phyloP scores from a whole-genome alignment of 2,329 filamentous ascomycete species.

The Trichoderma afroharzianum region DNA sequence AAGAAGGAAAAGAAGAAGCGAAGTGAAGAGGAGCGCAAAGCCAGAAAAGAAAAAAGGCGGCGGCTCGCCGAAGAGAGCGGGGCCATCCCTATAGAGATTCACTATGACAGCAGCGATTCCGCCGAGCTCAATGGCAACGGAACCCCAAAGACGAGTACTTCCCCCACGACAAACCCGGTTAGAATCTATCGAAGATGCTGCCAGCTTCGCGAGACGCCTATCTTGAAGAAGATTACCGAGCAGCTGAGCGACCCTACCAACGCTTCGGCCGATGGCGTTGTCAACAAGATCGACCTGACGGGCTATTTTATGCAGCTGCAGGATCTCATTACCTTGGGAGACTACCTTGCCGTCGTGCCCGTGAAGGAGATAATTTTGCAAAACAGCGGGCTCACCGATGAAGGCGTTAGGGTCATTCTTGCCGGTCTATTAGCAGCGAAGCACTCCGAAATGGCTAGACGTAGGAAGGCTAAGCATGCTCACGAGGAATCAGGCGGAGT shows the following conservation, averaged over 20 bases:
- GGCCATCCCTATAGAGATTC: constrained; percentile 77
- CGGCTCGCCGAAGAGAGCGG: constrained; percentile 85
- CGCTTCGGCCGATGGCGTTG: constrained; percentile 64
- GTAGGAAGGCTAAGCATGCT: constrained; percentile 44
- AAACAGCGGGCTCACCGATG: constrained; percentile 81
- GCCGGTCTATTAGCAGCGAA: constrained; percentile 81
- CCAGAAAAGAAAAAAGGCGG: constrained; percentile 84
- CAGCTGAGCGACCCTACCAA: constrained; percentile 74
- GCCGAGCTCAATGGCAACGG: constrained; percentile 28
- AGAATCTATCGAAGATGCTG: constrained; percentile 93
- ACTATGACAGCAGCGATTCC: constrained; percentile 64
- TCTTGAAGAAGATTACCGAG: constrained; percentile 86
- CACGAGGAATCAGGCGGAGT: constrained; percentile 60
- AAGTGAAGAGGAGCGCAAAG: constrained; percentile 88
- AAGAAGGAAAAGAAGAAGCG: constrained; percentile 97
- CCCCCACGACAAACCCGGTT: constrained; percentile 84
- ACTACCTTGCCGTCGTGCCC: constrained; percentile 91
- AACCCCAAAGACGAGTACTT: constrained; percentile 28
- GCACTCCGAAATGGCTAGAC: constrained; percentile 52
- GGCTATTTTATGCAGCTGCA: constrained; percentile 79
- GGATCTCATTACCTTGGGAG: constrained; percentile 82
- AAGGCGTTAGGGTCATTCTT: constrained; percentile 80
- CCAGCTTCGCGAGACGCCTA: constrained; percentile 86
- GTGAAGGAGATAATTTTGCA: constrained; percentile 83
- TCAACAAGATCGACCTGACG: constrained; percentile 78